Percentiles rank a stretch among this genome's conserved stretches.
phyloP scores from a whole-genome alignment of 108 stramenopile species.

The Poteriospumella lacustris region DNA sequence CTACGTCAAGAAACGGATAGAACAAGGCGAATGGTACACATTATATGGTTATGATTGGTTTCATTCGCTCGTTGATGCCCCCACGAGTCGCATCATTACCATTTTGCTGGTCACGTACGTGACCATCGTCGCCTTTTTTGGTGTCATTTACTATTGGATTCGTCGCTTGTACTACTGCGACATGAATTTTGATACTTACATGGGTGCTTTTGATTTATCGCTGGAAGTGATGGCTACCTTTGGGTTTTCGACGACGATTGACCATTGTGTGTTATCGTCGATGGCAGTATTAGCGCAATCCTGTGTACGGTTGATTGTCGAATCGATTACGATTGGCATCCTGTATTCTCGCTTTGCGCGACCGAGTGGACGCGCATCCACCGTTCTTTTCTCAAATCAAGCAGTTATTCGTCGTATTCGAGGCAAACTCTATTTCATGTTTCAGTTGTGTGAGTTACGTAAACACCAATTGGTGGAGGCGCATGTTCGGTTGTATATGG shows the following conservation, averaged over 20 bases:
- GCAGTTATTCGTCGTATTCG: conserved; percentile 70
- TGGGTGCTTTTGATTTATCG: conserved; percentile 70
- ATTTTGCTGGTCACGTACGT: conserved; percentile 25
- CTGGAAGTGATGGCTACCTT: conserved; percentile 87
- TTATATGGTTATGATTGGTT: conserved; percentile 47
- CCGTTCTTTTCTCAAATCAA: conserved; percentile 78
- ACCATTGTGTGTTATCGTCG: conserved; percentile 78
- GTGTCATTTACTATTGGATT: conserved; percentile 41
- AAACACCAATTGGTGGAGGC: conserved; percentile 84
- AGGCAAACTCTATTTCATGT: conserved; percentile 78
- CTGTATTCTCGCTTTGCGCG: conserved; percentile 78
- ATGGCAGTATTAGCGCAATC: conserved; percentile 78
- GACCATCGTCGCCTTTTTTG: conserved; percentile 30
- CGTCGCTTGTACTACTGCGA: conserved; percentile 31
- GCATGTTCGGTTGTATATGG: conserved; percentile 71
- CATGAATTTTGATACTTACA: conserved; percentile 30
- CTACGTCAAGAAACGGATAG: neutral
- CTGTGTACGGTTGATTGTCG: conserved; percentile 73
- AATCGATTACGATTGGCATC: conserved; percentile 81
- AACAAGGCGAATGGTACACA: conserved; percentile 13
- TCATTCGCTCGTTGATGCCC: conserved; percentile 50
- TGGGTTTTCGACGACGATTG: conserved; percentile 72
- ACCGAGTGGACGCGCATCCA: conserved; percentile 73
- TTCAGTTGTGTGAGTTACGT: conserved; percentile 82
- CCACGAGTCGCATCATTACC: conserved; percentile 36